Evolutionary conservation across 805 yeast species (phyloP).

Genomic region (Candida maltosa): DNA sequence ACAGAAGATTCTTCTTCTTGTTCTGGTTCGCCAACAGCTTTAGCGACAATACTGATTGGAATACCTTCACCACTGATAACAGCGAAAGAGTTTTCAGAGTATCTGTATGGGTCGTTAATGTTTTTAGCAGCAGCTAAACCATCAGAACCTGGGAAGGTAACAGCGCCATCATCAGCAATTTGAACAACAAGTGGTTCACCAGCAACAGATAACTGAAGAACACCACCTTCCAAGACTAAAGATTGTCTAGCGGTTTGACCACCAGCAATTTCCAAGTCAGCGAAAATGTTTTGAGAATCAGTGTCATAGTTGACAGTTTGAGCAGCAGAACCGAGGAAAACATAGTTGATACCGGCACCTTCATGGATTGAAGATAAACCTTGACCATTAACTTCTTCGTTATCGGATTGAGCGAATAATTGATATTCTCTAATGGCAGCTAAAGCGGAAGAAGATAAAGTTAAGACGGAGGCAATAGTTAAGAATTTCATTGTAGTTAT

Average conservation of each 20-base stretch:
- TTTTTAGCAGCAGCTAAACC: constrained; percentile 25
- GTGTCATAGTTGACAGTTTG: constrained; percentile 18
- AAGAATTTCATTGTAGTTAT: constrained; percentile 5
- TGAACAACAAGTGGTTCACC: constrained; percentile 8
- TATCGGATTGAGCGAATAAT: constrained; percentile 21
- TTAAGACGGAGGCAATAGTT: constrained; percentile 4
- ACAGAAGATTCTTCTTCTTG: not conserved
- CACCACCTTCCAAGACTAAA: constrained; percentile 5
- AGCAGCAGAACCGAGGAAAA: constrained; percentile 23
- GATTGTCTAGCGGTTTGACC: constrained; percentile 4
- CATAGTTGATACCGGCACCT: constrained; percentile 45
- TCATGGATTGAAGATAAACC: constrained; percentile 32
- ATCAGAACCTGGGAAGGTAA: constrained; percentile 14
- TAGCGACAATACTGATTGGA: constrained; percentile 3
- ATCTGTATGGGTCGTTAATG: constrained; percentile 26
- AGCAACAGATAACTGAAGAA: constrained; percentile 11
- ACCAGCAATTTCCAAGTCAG: not conserved
- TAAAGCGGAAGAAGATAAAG: constrained; percentile 8
- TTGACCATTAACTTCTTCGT: constrained; percentile 22
- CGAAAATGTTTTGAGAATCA: constrained; percentile 4
- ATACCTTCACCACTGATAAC: constrained; percentile 9
- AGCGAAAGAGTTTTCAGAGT: constrained; percentile 16
- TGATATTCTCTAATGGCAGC: constrained; percentile 11
- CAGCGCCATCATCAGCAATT: constrained; percentile 5
- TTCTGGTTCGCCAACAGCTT: no score